phyloP scores from a whole-genome alignment of 441 rosid species.

The Euphorbia neoarborescens region DNA sequence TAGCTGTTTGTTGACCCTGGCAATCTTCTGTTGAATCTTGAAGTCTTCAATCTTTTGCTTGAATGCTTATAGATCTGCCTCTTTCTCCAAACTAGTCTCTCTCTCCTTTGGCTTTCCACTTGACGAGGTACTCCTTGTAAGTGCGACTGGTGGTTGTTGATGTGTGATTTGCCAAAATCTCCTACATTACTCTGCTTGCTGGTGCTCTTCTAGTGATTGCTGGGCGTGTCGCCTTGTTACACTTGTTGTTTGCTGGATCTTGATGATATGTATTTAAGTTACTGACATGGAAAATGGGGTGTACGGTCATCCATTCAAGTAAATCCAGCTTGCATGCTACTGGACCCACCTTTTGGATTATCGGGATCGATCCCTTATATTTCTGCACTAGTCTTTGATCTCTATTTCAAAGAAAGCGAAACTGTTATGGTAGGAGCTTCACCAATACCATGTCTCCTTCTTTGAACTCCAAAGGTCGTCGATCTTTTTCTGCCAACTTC shows the following conservation, averaged over 20 bases:
- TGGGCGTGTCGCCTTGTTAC: too few relatives aligned
- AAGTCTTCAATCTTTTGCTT: background rate
- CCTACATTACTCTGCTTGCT: background rate
- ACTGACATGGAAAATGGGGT: too few relatives aligned
- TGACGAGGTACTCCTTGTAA: background rate
- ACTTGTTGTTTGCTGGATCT: too few relatives aligned
- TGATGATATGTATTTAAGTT: background rate
- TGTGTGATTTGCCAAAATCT: background rate
- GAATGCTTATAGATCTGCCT: background rate
- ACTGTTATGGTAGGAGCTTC: background rate
- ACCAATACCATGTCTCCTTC: background rate
- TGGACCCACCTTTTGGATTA: background rate
- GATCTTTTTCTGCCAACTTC: background rate
- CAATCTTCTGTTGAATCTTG: background rate
- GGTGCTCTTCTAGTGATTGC: background rate
- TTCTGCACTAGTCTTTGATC: background rate
- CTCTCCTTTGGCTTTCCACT: background rate
- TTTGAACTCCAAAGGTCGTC: background rate
- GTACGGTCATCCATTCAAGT: background rate
- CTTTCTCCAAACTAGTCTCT: background rate
- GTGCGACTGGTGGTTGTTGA: background rate
- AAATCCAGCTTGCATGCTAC: background rate
- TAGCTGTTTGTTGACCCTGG: too few relatives aligned
- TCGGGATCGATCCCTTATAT: background rate
- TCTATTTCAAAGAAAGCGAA: background rate